phyloP scores from a whole-genome alignment of 129 eudicot species.

The Ambrosia artemisiifolia region DNA sequence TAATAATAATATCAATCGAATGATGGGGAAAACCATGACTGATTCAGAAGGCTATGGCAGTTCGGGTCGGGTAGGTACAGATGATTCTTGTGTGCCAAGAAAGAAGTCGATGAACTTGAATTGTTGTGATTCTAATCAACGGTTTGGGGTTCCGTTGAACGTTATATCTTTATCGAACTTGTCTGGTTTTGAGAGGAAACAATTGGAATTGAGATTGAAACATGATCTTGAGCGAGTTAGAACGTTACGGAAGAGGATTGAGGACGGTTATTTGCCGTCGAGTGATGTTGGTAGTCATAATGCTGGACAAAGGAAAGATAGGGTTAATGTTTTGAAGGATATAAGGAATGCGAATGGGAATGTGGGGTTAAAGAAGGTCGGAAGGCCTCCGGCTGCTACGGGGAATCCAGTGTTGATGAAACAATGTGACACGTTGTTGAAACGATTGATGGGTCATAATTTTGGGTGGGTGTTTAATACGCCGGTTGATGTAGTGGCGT shows the following conservation, averaged over 20 bases:
- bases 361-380: constrained; percentile 25
- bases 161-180: constrained; percentile 51
- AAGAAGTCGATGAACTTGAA: constrained; percentile 49
- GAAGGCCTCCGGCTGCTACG: constrained; percentile 29
- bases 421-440: constrained; percentile 60
- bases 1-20: neutral
- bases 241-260: constrained; percentile 45
- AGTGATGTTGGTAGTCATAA: constrained; percentile 51
- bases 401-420: constrained; percentile 50
- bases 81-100: constrained; percentile 50
- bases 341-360: constrained; percentile 5
- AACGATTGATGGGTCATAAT: constrained; percentile 48
- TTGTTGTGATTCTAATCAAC: constrained; percentile 35
- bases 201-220: constrained; percentile 45
- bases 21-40: constrained; percentile 57
- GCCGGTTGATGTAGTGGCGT: constrained; percentile 71
- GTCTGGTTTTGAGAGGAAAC: constrained; percentile 56
- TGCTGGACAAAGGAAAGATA: constrained; percentile 46
- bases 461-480: constrained; percentile 59
- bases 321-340: constrained; percentile 22
- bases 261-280: constrained; percentile 30
- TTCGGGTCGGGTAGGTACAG: constrained; percentile 41
- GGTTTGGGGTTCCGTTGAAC: constrained; percentile 53
- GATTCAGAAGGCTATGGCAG: neutral
- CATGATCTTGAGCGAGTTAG: constrained; percentile 62